Base-by-base conservation (phyloP, 495 filamentous ascomycete species). In the Tuber calosporum region DNA sequence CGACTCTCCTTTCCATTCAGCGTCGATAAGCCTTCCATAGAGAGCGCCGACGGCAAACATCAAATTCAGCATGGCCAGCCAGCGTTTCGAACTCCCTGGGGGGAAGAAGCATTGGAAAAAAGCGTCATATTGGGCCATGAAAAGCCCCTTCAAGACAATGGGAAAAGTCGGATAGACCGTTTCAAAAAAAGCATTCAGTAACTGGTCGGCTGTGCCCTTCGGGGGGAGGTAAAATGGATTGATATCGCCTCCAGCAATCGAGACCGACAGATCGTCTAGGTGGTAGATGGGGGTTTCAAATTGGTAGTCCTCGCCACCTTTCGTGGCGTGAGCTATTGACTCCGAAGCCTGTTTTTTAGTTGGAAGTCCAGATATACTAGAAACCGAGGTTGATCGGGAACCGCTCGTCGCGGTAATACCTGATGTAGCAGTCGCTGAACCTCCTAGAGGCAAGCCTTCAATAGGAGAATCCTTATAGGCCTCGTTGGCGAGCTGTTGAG, bases 161-260 rank as follows among this genome's bases (percentile, higher is more conserved):
- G 89, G 89, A 73, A 89, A 89, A 0, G 86, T 85, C 3, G 85
- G 82, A 72, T 91, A 88, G 38, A 90, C 85, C 2, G 86, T 86
- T 4, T 82, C 82, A 74, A 90, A 84, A 72, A 88, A 91, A n/a
- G 83, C 81, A n/a, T 86, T 82, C 41, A 90, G 81, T 34, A 91
- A 81, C 36, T 82, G 80, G n/a, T 86, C 84, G n/a, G 88, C 88
- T 34, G 82, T 82, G 43, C 84, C 80, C 40, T 84, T 82, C 8
- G 84, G 79, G 5, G 89, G 89, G 30, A 89, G 82, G 8, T 81
- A 84, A 75, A 83, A 84, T 7, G 83, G 75, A 73, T 89, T 84
- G n/a, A 87, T 79, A 42, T 84, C 79, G 45, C 83, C 82, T 40
- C 83, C 81, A 66, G 83, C 73, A 22, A 84, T 81, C 17, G 84